Evolutionary conservation across 2,329 filamentous ascomycete species (phyloP).

Genomic region (Diaporthe citriasiana): DNA sequence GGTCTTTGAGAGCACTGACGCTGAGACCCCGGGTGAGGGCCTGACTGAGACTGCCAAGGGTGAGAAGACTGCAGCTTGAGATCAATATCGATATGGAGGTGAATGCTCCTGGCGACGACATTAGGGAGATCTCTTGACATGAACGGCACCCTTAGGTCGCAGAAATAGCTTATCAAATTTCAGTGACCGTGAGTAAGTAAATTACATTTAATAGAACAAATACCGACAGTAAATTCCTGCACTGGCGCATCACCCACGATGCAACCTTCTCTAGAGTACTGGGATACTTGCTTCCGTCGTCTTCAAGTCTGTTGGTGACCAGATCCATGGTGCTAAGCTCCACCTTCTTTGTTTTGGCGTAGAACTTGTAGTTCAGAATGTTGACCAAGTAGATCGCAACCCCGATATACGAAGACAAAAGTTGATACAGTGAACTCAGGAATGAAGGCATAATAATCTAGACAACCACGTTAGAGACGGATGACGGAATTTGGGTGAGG

Average conservation of each 20-base stretch:
- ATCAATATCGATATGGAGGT: accelerated
- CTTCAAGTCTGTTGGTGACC: conserved; percentile 59
- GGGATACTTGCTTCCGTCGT: not conserved
- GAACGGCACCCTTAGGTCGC: too few relatives aligned
- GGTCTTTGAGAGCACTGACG: conserved; percentile 46
- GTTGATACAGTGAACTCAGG: conserved; percentile 68
- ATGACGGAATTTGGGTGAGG: conserved; percentile 54
- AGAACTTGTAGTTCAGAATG: conserved; percentile 73
- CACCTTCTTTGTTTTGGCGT: conserved; percentile 68
- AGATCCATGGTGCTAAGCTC: conserved; percentile 69
- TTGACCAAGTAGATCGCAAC: conserved; percentile 65
- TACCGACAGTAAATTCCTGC: not conserved
- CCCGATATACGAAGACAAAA: conserved; percentile 72
- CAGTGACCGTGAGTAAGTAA: not conserved
- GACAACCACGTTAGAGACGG: conserved; percentile 61
- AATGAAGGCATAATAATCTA: conserved; percentile 25
- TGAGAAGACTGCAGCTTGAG: conserved; percentile 19
- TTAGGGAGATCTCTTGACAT: too few relatives aligned
- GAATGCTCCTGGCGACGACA: not conserved
- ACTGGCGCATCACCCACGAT: not conserved
- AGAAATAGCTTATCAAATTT: not conserved
- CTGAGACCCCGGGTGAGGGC: conserved; percentile 25
- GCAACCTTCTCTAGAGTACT: not conserved
- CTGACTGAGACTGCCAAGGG: conserved; percentile 13
- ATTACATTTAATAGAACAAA: not conserved